Evolutionary conservation across 169 alveolate species (phyloP).

Genomic region (Theileria parva): DNA sequence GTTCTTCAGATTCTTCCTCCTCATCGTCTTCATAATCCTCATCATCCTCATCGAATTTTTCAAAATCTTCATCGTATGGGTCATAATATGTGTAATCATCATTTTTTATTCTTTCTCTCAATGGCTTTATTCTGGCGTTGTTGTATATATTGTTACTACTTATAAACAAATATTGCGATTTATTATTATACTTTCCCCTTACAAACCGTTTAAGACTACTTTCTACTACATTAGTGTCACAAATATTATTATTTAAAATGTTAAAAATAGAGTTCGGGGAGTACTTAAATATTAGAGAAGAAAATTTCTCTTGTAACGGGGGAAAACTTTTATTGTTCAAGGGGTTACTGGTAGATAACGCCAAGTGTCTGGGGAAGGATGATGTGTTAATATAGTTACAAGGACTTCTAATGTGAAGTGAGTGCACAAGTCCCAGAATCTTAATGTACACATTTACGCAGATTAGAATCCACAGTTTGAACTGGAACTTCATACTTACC

Average conservation of each 20-base stretch:
- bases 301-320: too few relatives aligned
- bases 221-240: too few relatives aligned
- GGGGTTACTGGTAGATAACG: too few relatives aligned
- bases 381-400: too few relatives aligned
- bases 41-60: not conserved
- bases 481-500: conserved; percentile 1
- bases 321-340: too few relatives aligned
- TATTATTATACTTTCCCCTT: not conserved
- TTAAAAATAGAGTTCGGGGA: too few relatives aligned
- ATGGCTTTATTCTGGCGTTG: not conserved
- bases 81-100: too few relatives aligned
- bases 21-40: not conserved
- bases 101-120: not conserved
- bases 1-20: not conserved
- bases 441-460: not conserved
- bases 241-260: too few relatives aligned
- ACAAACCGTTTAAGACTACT: not conserved
- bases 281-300: too few relatives aligned
- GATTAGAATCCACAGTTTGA: not conserved
- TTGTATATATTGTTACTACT: not conserved
- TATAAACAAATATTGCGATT: not conserved
- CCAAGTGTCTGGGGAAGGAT: too few relatives aligned
- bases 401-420: not conserved
- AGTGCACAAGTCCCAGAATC: not conserved
- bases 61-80: not conserved